Base-by-base conservation (phyloP, 345 rosid species). In the Nephelium lappaceum region DNA sequence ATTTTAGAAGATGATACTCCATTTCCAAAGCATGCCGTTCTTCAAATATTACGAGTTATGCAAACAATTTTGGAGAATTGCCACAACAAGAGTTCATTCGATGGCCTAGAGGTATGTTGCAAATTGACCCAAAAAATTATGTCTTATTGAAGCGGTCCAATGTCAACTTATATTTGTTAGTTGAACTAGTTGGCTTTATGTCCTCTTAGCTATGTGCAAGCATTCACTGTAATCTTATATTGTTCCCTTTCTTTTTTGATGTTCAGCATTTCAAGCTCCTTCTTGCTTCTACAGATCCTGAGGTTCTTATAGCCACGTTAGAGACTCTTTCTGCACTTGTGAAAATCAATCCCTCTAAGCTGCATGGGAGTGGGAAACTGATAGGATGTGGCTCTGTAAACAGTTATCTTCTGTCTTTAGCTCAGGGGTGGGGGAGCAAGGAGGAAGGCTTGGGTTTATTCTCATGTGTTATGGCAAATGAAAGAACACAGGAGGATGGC, bases 371-470 rank as follows among this genome's bases (percentile, higher is more conserved):
- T 51, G 95, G 95, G 66, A 95, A 95, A 83, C 83, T 92, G 86
- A 85, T 92, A 83, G 95, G 96, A 67, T 95, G 98, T 86, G 97
- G 91, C 76, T 85, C 94, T 5, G 93, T 95, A 10, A 95, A 91
- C 74, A 85, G 97, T 85, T 87, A 86, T 85, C 93, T 95, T 27
- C 85, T 95, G 63, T 93, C 98, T 73, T 86, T 95, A 69, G 97
- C 97, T 74, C 99, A 95, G 77, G 99, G 99, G 24, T 95, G 99
- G 99, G 98, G 99, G 74, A 95, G 97, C 88, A 95, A 95, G 84
- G 99, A 93, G 83, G 99, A 95, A 83, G 99, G 99, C 36, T 79
- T 93, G 87, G 98, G 98, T 67, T 86, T 95, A 78, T 93, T 92
- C 82, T 95, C 99, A 15, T 92, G 96, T 82, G 89, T 95, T 76